Base-by-base conservation (phyloP, 2,329 filamentous ascomycete genomes). In the Hypoxylon sp. region DNA sequence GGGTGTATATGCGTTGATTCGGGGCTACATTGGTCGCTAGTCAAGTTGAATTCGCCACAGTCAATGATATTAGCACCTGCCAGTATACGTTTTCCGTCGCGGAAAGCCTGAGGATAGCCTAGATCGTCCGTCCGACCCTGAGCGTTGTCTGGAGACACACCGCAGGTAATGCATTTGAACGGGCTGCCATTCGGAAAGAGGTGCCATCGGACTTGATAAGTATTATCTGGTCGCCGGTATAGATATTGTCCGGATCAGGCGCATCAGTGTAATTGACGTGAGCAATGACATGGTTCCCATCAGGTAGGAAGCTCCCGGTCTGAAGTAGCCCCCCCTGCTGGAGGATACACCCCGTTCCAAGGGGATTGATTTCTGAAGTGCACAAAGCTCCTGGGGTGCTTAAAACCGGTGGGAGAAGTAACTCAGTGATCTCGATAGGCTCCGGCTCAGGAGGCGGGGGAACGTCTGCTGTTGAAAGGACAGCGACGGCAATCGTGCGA, bases 91-190 rank as follows among this genome's bases (percentile, higher is more conserved):
- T 75, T 78, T 0, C 80, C 79, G 58, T 80, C 78, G 1, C 71
- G 69, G 53, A 83, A 83, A 0, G 76, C 73, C 46, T 84, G 81
- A 0, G 82, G 81, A 63, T 84, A 85, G 48, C 80, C 80, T 1
- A 68, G 56, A 30, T 58, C 19, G 1, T 66, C 54, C 16, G 63
- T 58, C 1, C 71, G 54, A 5, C 73, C 74, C 2, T 70, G 45
- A 1, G 74, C 68, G 47, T 82, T 80, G 29, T 71, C 68, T 1
- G 52, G 66, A 0, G 79, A 75, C 0, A 83, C 75, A 1, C 78
- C 82, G 57, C 82, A 84, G 29, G 76, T 84, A 3, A 84, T 56
- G 56, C 82, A 84, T 65, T 82, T 84, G 81, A 82, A 85, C 0
- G 78, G 51, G 63, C 83, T 81, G 0, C 82, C 82, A 53, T 81